Conservation (phyloP, 495 filamentous ascomycete genomes). For the Sordaria brevicollis region DNA sequence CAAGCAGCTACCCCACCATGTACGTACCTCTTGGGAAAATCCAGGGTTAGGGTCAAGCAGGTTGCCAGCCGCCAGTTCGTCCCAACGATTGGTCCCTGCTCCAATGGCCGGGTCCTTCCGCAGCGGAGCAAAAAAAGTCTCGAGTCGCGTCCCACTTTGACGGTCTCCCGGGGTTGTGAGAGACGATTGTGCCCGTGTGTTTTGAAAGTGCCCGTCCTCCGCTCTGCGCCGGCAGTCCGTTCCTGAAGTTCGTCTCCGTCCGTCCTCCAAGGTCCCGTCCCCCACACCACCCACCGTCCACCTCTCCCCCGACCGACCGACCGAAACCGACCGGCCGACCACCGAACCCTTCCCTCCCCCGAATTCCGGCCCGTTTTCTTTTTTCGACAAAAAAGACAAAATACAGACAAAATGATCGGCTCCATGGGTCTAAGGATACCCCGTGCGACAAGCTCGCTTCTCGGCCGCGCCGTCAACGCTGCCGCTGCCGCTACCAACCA, state of each 20-base stretch:
- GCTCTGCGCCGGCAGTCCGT: neutral
- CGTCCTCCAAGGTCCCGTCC: neutral
- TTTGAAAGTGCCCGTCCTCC: neutral
- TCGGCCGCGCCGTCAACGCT: neutral
- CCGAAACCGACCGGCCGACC: neutral
- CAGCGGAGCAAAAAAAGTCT: neutral
- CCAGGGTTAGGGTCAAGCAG: neutral
- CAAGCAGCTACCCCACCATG: neutral
- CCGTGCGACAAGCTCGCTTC: neutral
- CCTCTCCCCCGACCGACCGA: neutral
- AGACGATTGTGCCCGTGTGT: neutral
- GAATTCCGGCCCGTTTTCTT: neutral
- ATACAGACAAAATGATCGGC: neutral
- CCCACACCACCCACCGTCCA: neutral
- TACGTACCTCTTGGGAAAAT: neutral
- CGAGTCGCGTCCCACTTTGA: neutral
- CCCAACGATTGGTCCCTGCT: neutral
- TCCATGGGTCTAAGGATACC: neutral
- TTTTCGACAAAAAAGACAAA: neutral
- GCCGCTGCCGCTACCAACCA: neutral
- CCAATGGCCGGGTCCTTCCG: neutral
- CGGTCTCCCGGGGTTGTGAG: neutral
- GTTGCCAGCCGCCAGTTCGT: neutral
- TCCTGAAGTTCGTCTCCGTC: neutral
- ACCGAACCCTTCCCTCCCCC: neutral